Conservation (phyloP, 768 basidiomycete species). For the Pulveroboletus sp. region DNA sequence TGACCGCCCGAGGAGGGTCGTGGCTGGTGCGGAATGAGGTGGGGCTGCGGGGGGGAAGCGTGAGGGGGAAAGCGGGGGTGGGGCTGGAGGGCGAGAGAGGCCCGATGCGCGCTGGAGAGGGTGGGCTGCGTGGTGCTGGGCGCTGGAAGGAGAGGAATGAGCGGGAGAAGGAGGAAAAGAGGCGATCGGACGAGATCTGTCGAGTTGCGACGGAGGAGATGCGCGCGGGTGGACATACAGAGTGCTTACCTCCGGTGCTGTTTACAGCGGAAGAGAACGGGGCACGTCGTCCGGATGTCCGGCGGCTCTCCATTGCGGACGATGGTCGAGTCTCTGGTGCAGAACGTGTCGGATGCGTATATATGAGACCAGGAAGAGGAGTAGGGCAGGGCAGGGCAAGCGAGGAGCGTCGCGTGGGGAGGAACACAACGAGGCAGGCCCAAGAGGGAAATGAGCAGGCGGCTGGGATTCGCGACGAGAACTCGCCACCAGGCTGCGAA, state of each 20-base stretch:
- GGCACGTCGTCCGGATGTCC: slow-evolving; percentile 14
- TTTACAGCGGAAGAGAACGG: slow-evolving; percentile 6
- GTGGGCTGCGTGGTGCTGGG: slow-evolving; percentile 1
- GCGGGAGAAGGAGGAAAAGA: neutral
- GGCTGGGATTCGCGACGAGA: slow-evolving; percentile 11
- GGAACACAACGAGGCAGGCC: neutral
- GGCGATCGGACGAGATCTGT: slow-evolving; percentile 16
- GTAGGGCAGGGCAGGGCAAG: too few relatives aligned
- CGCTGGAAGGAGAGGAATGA: slow-evolving; percentile 7
- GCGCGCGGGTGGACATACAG: slow-evolving; percentile 7
- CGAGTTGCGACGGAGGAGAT: slow-evolving; percentile 6
- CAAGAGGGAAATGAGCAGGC: slow-evolving; percentile 1
- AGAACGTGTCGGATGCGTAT: neutral
- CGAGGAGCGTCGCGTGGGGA: too few relatives aligned
- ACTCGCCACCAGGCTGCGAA: slow-evolving; percentile 5
- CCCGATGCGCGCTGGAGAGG: neutral
- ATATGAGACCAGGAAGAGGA: neutral
- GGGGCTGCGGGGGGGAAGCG: neutral
- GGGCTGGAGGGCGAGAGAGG: neutral
- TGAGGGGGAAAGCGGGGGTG: neutral
- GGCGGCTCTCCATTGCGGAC: slow-evolving; percentile 25
- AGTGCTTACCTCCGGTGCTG: slow-evolving; percentile 26
- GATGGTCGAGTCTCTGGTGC: neutral
- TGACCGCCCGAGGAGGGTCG: neutral
- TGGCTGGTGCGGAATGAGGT: neutral